Percentiles rank a stretch among this genome's conserved stretches.
phyloP scores from a whole-genome alignment of 2,329 filamentous ascomycete genomes.

The Aureobasidium zeae region DNA sequence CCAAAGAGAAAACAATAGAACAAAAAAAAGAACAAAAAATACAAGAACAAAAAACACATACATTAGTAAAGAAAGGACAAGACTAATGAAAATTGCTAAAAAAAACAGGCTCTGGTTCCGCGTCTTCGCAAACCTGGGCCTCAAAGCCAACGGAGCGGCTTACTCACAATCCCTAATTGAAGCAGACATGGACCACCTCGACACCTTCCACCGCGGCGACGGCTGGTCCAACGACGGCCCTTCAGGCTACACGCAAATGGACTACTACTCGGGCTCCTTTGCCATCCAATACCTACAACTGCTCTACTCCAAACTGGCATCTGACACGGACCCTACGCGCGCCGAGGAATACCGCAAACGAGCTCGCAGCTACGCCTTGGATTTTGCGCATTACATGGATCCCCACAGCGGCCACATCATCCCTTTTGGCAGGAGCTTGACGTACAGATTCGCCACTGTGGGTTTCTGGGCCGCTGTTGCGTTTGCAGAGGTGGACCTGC shows the following conservation, averaged over 20 bases:
- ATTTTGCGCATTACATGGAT: conserved; percentile 69
- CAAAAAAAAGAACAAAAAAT: too few relatives aligned
- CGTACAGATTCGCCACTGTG: conserved; percentile 79
- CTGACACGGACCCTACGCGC: conserved; percentile 53
- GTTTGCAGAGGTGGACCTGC: conserved; percentile 65
- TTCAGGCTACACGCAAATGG: conserved; percentile 71
- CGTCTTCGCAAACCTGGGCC: conserved; percentile 70
- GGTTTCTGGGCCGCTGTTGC: conserved; percentile 72
- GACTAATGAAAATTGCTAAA: background rate
- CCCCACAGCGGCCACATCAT: conserved; percentile 60
- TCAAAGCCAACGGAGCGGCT: conserved; percentile 64
- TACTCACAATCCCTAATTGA: conserved; percentile 63
- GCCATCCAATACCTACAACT: conserved; percentile 74
- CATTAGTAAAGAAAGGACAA: background rate
- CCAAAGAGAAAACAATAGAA: too few relatives aligned
- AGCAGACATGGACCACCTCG: conserved; percentile 65
- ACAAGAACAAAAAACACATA: too few relatives aligned
- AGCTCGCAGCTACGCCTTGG: conserved; percentile 56
- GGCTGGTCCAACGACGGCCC: conserved; percentile 76
- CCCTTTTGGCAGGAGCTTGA: conserved; percentile 68
- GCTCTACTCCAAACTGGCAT: conserved; percentile 63
- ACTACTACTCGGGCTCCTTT: conserved; percentile 76
- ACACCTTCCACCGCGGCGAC: conserved; percentile 72
- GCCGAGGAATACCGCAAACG: conserved; percentile 61
- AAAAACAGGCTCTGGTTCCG: conserved; percentile 68